These are phyloP conservation scores for Knoxia roxburghii DNA, from an alignment of 257 asterid genomes.

Conservation along the genomic window DNA sequence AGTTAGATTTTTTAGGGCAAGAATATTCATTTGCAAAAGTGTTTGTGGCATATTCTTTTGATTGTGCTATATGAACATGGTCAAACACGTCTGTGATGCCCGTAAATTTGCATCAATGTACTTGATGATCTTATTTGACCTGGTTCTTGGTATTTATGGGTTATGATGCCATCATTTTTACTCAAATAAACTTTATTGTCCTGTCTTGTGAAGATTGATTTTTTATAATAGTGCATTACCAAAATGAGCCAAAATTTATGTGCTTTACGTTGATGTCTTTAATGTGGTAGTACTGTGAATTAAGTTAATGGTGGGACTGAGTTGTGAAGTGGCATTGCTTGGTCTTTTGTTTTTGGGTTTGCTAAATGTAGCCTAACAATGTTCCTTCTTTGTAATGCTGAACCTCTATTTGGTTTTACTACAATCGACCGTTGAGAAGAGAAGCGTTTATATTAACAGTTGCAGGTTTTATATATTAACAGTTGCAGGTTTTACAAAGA, in stretches of 20 bases:
- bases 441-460: background rate
- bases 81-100: no score
- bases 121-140: background rate
- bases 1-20: background rate
- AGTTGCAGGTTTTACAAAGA: conserved; percentile 45
- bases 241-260: background rate
- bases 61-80: background rate
- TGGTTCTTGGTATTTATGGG: background rate
- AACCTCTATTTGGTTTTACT: background rate
- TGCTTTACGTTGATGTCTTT: background rate
- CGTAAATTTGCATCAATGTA: background rate
- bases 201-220: no score
- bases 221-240: no score
- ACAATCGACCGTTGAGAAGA: background rate
- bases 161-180: no score
- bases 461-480: conserved; percentile 33
- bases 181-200: no score
- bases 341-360: background rate
- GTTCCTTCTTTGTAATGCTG: background rate
- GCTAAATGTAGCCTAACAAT: background rate
- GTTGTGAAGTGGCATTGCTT: background rate
- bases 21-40: no score
- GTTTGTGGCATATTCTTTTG: background rate
- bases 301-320: background rate
- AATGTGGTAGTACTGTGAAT: background rate